Evolutionary conservation across 1,284 basidiomycete genomes (phyloP), one percentile per base, ranked within the genome.

Genomic region (Cutaneotrichosporon sp.): DNA sequence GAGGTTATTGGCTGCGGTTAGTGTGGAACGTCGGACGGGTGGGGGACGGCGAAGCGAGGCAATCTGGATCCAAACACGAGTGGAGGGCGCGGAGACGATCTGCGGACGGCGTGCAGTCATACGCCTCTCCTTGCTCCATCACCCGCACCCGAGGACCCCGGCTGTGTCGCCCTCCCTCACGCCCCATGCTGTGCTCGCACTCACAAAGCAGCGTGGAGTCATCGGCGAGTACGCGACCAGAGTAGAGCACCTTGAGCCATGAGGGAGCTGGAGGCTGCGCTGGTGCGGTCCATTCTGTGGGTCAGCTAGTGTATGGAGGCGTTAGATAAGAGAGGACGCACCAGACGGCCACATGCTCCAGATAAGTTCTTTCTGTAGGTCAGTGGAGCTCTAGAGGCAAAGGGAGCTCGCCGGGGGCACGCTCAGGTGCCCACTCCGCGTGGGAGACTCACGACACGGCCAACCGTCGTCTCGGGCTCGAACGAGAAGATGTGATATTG

Each of bases 261-360:
- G 86, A 87, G 0, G 90, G 89, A 10, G 88, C 87, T 13, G 89
- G 88, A 1, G 91, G 91, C 54, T 87, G 86, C 22, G 71, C 69
- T 1, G 76, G 74, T 62, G 89, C 88, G 62, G 87, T 86, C 90
- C 90, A 91, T 62, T 92, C 90, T 89, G 71, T 45, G 3, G 52
- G 58, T 27, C 59, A 31, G 36, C 43, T 8, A n/a, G 18, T 18
- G 6, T 33, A 43, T 31, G n/a, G 3, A 34, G 20, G n/a, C n/a
- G n/a, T 16, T 5, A 1, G 24, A 3, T 16, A 31, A 4, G 22
- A 7, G 14, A 18, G 8, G 20, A 80, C 85, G 77, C 72, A 88
- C 89, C 89, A 68, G 82, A 81, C 33, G 89, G 89, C 90, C 91
- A 92, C 54, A 86, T 85, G 79, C 87, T 89, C 89, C 90, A 92